A percentile compares a stretch with the other conserved stretches of the same genome.
These are phyloP conservation scores for Cystobasidium tubakii DNA, from an alignment of 768 basidiomycete species.

Conservation along the genomic window DNA sequence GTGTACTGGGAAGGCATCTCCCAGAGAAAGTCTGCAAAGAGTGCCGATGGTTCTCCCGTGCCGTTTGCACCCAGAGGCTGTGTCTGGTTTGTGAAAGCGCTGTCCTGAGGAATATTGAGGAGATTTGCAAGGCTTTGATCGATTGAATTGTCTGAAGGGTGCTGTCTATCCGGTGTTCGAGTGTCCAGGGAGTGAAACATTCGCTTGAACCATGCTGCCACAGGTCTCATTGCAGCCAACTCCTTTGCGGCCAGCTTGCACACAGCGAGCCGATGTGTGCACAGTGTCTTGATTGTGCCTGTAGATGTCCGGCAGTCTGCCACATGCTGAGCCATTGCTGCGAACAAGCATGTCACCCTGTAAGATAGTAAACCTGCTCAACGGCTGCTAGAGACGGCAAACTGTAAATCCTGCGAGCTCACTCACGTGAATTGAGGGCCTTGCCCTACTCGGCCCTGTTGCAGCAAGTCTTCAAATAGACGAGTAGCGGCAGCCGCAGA, in stretches of 20 bases:
- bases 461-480: background rate
- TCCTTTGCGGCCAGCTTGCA: slow-evolving; percentile 5
- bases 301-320: background rate
- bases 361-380: background rate
- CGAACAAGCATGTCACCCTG: slow-evolving; percentile 1
- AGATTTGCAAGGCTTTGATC: background rate
- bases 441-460: slow-evolving; percentile 4
- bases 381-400: background rate
- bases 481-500: slow-evolving; percentile 4
- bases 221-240: background rate
- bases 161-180: background rate
- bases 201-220: slow-evolving; percentile 8
- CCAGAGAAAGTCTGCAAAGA: slow-evolving; percentile 8
- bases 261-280: background rate
- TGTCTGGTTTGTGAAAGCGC: background rate
- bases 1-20: background rate
- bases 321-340: slow-evolving; percentile 7
- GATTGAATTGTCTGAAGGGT: background rate
- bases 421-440: slow-evolving; percentile 13
- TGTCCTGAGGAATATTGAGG: background rate
- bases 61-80: background rate
- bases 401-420: no score
- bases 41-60: background rate
- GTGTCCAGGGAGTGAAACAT: slow-evolving; percentile 1
- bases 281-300: background rate